A percentile compares a stretch with the other conserved stretches of the same genome.
Evolutionary conservation across 2,329 filamentous ascomycete species (phyloP).

Genomic region (Bretziella fagacearum): DNA sequence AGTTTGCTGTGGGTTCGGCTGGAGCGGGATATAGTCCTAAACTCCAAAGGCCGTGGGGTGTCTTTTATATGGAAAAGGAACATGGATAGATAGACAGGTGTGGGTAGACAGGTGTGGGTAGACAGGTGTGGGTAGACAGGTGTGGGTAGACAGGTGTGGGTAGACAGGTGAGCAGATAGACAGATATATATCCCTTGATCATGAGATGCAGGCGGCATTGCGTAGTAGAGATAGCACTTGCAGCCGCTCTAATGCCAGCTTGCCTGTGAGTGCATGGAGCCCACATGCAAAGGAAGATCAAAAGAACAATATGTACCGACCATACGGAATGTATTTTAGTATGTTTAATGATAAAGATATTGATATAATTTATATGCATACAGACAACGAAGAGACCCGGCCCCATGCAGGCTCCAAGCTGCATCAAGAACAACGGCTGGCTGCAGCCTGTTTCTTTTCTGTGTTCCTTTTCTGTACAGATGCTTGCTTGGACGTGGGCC

Average conservation of each 20-base stretch:
- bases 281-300: background rate
- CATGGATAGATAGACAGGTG: too few relatives aligned
- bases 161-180: too few relatives aligned
- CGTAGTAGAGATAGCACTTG: background rate
- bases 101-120: too few relatives aligned
- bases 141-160: too few relatives aligned
- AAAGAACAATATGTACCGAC: background rate
- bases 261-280: background rate
- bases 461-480: background rate
- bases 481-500: background rate
- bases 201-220: background rate
- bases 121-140: too few relatives aligned
- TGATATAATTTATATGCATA: background rate
- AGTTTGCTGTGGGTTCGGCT: background rate
- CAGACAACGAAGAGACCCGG: background rate
- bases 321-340: background rate
- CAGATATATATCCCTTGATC: background rate
- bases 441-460: background rate
- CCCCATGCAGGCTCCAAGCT: background rate
- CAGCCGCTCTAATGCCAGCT: background rate
- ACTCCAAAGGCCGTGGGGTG: background rate
- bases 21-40: background rate
- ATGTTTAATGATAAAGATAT: background rate
- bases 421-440: background rate
- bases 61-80: background rate